Conservation (phyloP, 805 yeast genomes). For the Candida piceae region DNA sequence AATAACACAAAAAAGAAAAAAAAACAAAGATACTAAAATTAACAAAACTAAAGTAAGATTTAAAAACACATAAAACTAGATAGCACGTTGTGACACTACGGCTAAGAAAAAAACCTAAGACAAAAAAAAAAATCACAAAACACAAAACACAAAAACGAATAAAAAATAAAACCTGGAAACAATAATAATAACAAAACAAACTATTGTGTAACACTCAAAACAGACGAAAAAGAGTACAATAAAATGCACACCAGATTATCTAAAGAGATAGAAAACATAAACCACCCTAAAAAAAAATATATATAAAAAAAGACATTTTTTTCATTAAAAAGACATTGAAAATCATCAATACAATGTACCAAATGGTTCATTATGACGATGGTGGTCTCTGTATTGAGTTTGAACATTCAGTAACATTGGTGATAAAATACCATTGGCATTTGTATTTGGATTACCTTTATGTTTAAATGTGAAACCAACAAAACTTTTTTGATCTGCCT, state of each 20-base stretch:
- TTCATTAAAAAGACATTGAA: no score
- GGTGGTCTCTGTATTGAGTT: slow-evolving; percentile 16
- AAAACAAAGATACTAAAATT: no score
- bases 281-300: no score
- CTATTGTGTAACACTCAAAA: no score
- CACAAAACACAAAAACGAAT: not conserved
- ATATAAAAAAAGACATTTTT: no score
- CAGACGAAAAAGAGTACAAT: no score
- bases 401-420: slow-evolving; percentile 27
- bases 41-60: not conserved
- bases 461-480: slow-evolving; percentile 97
- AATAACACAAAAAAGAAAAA: no score
- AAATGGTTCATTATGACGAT: slow-evolving; percentile 30
- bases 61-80: not conserved
- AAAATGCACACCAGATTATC: no score
- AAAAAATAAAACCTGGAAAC: not conserved
- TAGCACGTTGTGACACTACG: not conserved
- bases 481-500: slow-evolving; percentile 63
- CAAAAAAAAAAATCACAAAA: not conserved
- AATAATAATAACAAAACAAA: not conserved
- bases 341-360: slow-evolving; percentile 31
- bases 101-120: not conserved
- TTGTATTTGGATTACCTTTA: slow-evolving; percentile 53
- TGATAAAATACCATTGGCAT: slow-evolving; percentile 31
- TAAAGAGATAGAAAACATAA: no score